Evolutionary conservation across 305 asterid species (phyloP).

Genomic region (Fraxinus platypoda): DNA sequence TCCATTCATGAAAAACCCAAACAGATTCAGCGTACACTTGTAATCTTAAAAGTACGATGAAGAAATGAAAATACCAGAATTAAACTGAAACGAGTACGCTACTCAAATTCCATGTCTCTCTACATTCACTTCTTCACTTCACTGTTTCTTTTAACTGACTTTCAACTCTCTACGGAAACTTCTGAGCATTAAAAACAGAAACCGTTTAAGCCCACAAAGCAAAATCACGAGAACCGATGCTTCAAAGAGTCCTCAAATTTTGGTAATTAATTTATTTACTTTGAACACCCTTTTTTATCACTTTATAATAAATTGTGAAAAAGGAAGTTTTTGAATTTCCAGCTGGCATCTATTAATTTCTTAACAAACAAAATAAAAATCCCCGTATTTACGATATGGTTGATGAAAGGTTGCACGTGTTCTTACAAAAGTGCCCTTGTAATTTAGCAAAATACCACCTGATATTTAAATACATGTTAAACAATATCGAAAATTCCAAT

Average conservation of each 20-base stretch:
- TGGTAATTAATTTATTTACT: slow-evolving; percentile 13
- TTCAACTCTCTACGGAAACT: slow-evolving; percentile 20
- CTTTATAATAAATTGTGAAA: not conserved
- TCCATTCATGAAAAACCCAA: not conserved
- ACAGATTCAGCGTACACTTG: slow-evolving; percentile 33
- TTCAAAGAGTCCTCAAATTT: slow-evolving; percentile 29
- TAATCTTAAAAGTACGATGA: slow-evolving; percentile 15
- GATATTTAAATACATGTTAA: not conserved
- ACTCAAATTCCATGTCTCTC: slow-evolving; percentile 25
- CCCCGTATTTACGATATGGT: not conserved
- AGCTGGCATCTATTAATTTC: not conserved
- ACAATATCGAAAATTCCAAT: not conserved
- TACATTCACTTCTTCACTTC: slow-evolving; percentile 13
- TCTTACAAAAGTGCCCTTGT: not conserved
- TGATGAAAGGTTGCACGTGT: not conserved
- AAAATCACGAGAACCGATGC: slow-evolving; percentile 35
- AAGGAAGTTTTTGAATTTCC: not conserved
- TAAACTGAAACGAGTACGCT: not conserved
- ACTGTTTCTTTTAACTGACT: slow-evolving; percentile 19
- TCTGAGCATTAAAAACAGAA: slow-evolving; percentile 28
- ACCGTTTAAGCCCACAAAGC: slow-evolving; percentile 28
- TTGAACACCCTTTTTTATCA: slow-evolving; percentile 17
- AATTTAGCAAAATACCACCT: not conserved
- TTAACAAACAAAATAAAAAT: not conserved
- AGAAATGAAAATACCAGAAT: slow-evolving; percentile 13